Base-by-base conservation (phyloP, 345 rosid species). In the Citrus inodora region DNA sequence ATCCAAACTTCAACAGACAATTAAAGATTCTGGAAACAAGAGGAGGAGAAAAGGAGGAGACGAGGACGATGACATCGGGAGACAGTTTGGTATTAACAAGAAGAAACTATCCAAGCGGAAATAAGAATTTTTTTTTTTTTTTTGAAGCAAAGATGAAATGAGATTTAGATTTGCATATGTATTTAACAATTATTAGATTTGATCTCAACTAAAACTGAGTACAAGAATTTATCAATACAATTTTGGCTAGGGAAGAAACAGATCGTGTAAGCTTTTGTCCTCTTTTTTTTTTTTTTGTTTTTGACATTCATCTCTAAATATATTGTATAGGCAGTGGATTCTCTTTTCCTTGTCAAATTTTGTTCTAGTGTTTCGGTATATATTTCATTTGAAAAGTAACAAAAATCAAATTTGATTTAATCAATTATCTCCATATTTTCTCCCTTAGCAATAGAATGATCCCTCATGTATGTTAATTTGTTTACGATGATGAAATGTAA, bases 31-130 rank as follows among this genome's bases (percentile, higher is more conserved):
- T 16, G 92, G 88, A 58, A 85, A 82, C 32, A 87, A 80, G 77
- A 85, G 80, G 85, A 86, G 81, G 80, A 83, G 86, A 73, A 78
- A 73, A 16, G 92, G 85, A 74, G 93, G 85, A 38, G 91, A 73
- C 0, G 92, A 85, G 2, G 94, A 87, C 17, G 98, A 89, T 4
- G 91, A 90, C 6, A 68, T 93, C 51, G 90, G 84, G 73, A 90
- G 84, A 77, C 89, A 85, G 46, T 62, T 92, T 27, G 88, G 89
- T 66, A 51, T 68, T 42, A 89, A 86, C 80, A 84, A 80, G 73
- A 87, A 86, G 67, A 87, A 83, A 82, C 67, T 78, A 48, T 82
- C 80, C 73, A 89, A 84, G 85, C 19, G 56, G 85, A 85, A 74
- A 76, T 62, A 35, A 40, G 51, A 67, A 11, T 33, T 24, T 10